These are phyloP conservation scores for Stemphylium vesicarium DNA, from an alignment of 2,329 filamentous ascomycete genomes.

Conservation along the genomic window DNA sequence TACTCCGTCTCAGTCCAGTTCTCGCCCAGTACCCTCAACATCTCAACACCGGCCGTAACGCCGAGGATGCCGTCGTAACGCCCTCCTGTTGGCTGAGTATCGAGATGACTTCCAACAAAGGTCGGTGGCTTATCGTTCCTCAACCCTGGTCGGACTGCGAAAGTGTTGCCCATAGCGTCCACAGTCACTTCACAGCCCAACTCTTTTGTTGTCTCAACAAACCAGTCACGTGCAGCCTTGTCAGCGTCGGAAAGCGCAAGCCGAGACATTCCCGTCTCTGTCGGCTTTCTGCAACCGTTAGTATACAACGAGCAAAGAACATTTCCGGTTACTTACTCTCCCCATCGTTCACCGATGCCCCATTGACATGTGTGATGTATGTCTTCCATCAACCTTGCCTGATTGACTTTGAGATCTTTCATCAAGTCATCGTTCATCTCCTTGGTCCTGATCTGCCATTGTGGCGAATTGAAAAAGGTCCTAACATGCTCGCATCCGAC, in stretches of 20 bases:
- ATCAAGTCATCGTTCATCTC: conserved; percentile 61
- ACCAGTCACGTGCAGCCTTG: conserved; percentile 77
- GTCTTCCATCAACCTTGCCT: conserved; percentile 65
- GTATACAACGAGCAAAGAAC: neutral
- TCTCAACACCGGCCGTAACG: conserved; percentile 74
- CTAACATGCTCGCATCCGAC: conserved; percentile 15
- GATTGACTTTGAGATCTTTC: conserved; percentile 62
- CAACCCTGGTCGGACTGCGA: conserved; percentile 71
- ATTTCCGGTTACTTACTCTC: conserved; percentile 56
- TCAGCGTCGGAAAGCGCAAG: conserved; percentile 75
- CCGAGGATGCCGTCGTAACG: conserved; percentile 81
- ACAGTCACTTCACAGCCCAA: conserved; percentile 72
- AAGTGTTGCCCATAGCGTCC: conserved; percentile 82
- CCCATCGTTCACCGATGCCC: conserved; percentile 71
- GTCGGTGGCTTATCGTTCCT: conserved; percentile 64
- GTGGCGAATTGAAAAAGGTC: conserved; percentile 41
- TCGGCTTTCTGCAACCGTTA: conserved; percentile 52
- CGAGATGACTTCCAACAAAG: conserved; percentile 71
- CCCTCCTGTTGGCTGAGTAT: conserved; percentile 65
- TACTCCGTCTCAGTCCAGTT: conserved; percentile 71
- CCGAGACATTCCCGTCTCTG: conserved; percentile 78
- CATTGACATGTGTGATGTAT: conserved; percentile 71
- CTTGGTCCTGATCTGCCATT: conserved; percentile 49
- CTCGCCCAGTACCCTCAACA: conserved; percentile 71
- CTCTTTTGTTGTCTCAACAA: conserved; percentile 65